Percentiles rank a stretch among this genome's conserved stretches.
These are phyloP conservation scores for Pogostemon cablin DNA, from an alignment of 257 asterid genomes.

Conservation along the genomic window DNA sequence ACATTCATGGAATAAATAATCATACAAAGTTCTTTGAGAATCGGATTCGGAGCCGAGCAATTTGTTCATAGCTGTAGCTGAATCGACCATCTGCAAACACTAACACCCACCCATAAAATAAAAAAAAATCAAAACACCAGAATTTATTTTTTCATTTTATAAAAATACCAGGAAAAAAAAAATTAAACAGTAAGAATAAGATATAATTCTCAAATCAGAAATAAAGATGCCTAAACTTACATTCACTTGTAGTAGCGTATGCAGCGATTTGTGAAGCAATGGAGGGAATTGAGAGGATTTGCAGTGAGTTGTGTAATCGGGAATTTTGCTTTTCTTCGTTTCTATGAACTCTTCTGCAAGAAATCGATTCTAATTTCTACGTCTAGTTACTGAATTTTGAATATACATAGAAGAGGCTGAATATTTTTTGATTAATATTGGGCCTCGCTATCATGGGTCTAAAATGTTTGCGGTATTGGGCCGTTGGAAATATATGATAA, in stretches of 20 bases:
- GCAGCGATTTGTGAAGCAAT: not conserved
- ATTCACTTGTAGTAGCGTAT: not conserved
- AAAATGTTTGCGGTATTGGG: too few species aligned
- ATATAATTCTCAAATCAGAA: not conserved
- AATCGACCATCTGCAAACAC: slow-evolving; percentile 51
- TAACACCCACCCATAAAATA: not conserved
- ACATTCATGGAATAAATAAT: slow-evolving; percentile 4
- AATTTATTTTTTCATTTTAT: too few species aligned
- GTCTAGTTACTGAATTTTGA: too few species aligned
- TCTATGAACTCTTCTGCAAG: not conserved
- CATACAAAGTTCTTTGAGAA: slow-evolving; percentile 80
- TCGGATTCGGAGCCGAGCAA: slow-evolving; percentile 63
- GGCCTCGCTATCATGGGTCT: too few species aligned
- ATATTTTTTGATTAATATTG: too few species aligned
- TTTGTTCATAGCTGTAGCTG: slow-evolving; percentile 49
- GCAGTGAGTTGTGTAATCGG: not conserved
- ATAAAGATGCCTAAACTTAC: not conserved
- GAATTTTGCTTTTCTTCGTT: not conserved
- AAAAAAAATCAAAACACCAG: not conserved
- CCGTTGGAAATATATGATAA: too few species aligned
- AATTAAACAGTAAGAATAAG: not conserved
- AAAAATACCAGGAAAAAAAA: not conserved
- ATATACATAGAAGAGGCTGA: too few species aligned
- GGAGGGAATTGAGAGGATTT: not conserved
- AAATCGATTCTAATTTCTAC: not conserved